phyloP scores from a whole-genome alignment of 768 basidiomycete species.

The Naganishia vishniacii region DNA sequence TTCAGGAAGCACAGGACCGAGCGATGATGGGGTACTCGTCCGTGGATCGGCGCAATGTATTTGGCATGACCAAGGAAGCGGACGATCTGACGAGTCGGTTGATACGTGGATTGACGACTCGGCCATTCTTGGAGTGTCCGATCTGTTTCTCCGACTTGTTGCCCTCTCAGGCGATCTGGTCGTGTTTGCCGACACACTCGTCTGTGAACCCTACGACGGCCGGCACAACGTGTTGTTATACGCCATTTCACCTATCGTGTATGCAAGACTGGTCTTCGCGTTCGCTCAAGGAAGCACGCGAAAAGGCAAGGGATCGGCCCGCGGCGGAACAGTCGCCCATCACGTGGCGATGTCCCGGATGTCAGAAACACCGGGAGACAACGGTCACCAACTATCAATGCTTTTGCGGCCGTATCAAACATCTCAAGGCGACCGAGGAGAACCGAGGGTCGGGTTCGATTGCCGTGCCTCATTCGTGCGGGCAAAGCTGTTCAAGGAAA shows the following conservation, averaged over 20 bases:
- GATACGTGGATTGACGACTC: conserved; percentile 12
- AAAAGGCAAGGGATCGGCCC: conserved; percentile 51
- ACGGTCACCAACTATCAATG: conserved; percentile 65
- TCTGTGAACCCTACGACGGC: conserved; percentile 26
- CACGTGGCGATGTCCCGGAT: conserved; percentile 85
- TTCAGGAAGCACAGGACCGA: conserved; percentile 24
- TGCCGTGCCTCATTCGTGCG: conserved; percentile 48
- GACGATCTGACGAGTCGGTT: conserved; percentile 19
- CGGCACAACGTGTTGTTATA: conserved; percentile 70
- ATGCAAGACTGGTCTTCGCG: conserved; percentile 73
- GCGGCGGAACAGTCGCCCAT: conserved; percentile 56
- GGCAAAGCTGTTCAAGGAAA: conserved; percentile 45
- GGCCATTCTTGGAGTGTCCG: conserved; percentile 18
- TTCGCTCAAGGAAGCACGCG: conserved; percentile 71
- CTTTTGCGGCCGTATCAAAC: conserved; percentile 70
- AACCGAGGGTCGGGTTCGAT: conserved; percentile 20
- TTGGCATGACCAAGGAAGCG: conserved; percentile 23
- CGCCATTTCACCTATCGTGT: conserved; percentile 83
- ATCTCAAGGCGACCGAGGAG: conserved; percentile 62
- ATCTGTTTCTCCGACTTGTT: conserved; percentile 70
- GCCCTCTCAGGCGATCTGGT: conserved; percentile 78
- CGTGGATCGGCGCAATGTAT: conserved; percentile 4
- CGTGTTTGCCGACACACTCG: conserved; percentile 56
- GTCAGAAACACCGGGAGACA: conserved; percentile 68
- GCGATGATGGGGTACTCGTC: conserved; percentile 16